A percentile compares a stretch with the other conserved stretches of the same genome.
phyloP scores from a whole-genome alignment of 2,329 filamentous ascomycete genomes.

The Alternaria angustiovoidea region DNA sequence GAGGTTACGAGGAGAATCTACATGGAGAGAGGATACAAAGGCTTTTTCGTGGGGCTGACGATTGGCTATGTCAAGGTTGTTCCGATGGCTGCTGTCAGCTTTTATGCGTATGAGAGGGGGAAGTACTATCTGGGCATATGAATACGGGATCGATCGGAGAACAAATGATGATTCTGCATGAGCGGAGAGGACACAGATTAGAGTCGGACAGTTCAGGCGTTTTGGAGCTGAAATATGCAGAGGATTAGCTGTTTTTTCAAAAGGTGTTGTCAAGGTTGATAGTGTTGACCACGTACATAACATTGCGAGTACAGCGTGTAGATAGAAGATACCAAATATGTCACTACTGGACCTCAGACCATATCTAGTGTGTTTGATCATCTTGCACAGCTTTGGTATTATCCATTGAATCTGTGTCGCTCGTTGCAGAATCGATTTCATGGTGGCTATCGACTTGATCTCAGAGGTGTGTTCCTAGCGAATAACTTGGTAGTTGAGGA shows the following conservation, averaged over 20 bases:
- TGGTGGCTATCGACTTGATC: too few relatives aligned
- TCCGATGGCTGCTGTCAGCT: slow-evolving; percentile 81
- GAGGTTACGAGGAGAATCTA: slow-evolving; percentile 82
- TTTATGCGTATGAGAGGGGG: slow-evolving; percentile 72
- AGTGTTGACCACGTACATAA: not conserved
- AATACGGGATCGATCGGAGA: slow-evolving; percentile 14
- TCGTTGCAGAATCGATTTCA: too few relatives aligned
- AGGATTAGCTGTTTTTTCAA: not conserved
- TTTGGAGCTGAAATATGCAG: not conserved
- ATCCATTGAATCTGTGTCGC: too few relatives aligned
- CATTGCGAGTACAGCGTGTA: not conserved
- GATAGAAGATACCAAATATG: not conserved
- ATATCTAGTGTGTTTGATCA: not conserved
- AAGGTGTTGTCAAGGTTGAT: not conserved
- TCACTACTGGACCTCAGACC: not conserved
- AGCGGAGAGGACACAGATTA: not conserved
- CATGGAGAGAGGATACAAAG: slow-evolving; percentile 75
- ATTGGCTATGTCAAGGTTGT: slow-evolving; percentile 96
- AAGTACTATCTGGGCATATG: slow-evolving; percentile 64
- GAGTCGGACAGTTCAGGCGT: not conserved
- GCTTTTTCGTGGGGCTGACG: slow-evolving; percentile 91
- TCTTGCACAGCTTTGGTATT: too few relatives aligned
- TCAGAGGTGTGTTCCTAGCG: too few relatives aligned
- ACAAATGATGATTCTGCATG: not conserved
- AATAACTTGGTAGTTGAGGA: too few relatives aligned